Percentiles rank a stretch among this genome's conserved stretches.
These are phyloP conservation scores for Nakaseomyces bracarensis DNA, from an alignment of 1,139 yeast genomes.

Conservation along the genomic window DNA sequence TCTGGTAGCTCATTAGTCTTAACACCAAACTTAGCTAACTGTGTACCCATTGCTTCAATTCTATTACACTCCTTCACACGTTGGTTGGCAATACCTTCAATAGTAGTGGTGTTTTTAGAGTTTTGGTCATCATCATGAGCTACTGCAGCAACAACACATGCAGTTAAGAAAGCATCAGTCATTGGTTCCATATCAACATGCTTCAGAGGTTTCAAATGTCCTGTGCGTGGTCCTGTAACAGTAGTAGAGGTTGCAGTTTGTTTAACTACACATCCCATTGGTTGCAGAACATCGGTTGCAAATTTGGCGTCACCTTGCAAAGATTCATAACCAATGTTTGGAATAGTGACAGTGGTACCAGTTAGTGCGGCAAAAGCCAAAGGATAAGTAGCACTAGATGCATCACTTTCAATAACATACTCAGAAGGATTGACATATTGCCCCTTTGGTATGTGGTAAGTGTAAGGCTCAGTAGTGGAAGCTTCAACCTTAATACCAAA, in stretches of 20 bases:
- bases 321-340: slow-evolving; percentile 86
- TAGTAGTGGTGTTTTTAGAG: slow-evolving; percentile 52
- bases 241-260: slow-evolving; percentile 84
- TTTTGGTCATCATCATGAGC: slow-evolving; percentile 37
- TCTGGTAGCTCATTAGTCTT: slow-evolving; percentile 76
- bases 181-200: slow-evolving; percentile 96
- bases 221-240: slow-evolving; percentile 78
- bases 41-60: slow-evolving; percentile 87
- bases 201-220: slow-evolving; percentile 58
- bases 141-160: slow-evolving; percentile 91
- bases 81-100: slow-evolving; percentile 95
- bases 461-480: slow-evolving; percentile 63
- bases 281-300: slow-evolving; percentile 83
- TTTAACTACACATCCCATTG: slow-evolving; percentile 89
- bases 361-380: slow-evolving; percentile 97
- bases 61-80: slow-evolving; percentile 96
- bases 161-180: slow-evolving; percentile 98
- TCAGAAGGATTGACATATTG: slow-evolving; percentile 70
- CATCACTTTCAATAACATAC: slow-evolving; percentile 91
- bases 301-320: slow-evolving; percentile 97
- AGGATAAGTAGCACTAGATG: slow-evolving; percentile 98
- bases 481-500: slow-evolving; percentile 77
- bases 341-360: slow-evolving; percentile 85
- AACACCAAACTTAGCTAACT: slow-evolving; percentile 87
- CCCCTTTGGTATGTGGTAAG: slow-evolving; percentile 86